Conservation (phyloP, 805 yeast genomes). For the Lipomyces sp. region DNA sequence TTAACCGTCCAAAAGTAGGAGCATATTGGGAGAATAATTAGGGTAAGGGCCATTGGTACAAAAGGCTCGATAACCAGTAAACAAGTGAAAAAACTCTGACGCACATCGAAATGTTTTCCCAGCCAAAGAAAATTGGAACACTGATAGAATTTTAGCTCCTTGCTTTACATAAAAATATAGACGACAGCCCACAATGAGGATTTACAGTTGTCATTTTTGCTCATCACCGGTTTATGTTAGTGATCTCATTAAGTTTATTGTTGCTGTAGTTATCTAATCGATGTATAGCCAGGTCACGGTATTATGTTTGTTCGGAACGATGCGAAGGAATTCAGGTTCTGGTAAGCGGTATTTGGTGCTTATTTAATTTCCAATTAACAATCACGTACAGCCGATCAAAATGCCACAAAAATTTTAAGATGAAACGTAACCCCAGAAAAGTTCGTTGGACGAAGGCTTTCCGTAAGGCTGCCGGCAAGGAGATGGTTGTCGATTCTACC, state of each 20-base stretch:
- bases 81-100: too few species aligned
- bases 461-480: slow-evolving; percentile 99
- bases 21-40: background rate
- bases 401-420: slow-evolving; percentile 96
- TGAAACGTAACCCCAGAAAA: slow-evolving; percentile 98
- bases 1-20: background rate
- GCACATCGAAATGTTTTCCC: background rate
- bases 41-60: background rate
- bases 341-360: slow-evolving; percentile 45
- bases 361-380: slow-evolving; percentile 9
- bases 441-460: slow-evolving; percentile 93
- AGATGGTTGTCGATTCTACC: slow-evolving; percentile 95
- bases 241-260: slow-evolving; percentile 27
- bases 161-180: background rate
- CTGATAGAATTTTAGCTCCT: background rate
- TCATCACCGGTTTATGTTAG: slow-evolving; percentile 85
- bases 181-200: slow-evolving; percentile 63
- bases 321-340: slow-evolving; percentile 95
- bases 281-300: slow-evolving; percentile 54
- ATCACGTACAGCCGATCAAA: slow-evolving; percentile 67
- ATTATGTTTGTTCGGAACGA: slow-evolving; percentile 98
- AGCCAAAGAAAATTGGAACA: background rate
- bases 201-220: slow-evolving; percentile 92
- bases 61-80: too few species aligned
- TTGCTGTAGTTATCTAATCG: background rate